Percentiles rank a stretch among this genome's conserved stretches.
These are phyloP conservation scores for Dryas drummondii DNA, from an alignment of 306 rosid genomes.

Conservation along the genomic window DNA sequence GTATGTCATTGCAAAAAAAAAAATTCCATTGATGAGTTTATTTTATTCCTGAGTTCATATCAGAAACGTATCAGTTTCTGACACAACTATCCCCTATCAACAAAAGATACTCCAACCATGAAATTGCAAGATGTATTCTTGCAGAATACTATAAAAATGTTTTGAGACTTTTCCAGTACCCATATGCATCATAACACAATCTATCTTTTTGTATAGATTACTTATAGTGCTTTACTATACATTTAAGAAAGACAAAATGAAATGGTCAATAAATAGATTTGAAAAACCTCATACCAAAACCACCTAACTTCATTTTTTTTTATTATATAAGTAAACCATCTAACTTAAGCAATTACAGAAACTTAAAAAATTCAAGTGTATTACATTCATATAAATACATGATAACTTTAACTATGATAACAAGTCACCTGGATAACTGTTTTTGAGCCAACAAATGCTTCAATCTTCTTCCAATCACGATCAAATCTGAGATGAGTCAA, in stretches of 20 bases:
- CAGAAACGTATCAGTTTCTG: neutral
- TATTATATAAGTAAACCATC: neutral
- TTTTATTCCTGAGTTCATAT: neutral
- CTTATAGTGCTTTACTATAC: neutral
- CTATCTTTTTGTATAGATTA: neutral
- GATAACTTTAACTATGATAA: neutral
- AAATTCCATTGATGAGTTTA: no score
- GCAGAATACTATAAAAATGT: neutral
- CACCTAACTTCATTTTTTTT: neutral
- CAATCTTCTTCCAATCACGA: constrained; percentile 99
- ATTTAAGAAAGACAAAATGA: neutral
- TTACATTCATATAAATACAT: neutral
- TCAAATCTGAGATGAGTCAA: constrained; percentile 59
- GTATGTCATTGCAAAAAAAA: neutral
- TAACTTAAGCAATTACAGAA: neutral
- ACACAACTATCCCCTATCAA: neutral
- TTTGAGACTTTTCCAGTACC: neutral
- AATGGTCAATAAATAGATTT: neutral
- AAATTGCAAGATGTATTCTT: neutral
- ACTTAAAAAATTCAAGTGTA: neutral
- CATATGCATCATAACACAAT: neutral
- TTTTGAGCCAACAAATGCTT: constrained; percentile 93
- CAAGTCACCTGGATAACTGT: constrained; percentile 91
- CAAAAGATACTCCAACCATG: neutral
- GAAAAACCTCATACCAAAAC: neutral